Base-by-base conservation (phyloP, 495 filamentous ascomycete genomes). In the Thozetella sp. region DNA sequence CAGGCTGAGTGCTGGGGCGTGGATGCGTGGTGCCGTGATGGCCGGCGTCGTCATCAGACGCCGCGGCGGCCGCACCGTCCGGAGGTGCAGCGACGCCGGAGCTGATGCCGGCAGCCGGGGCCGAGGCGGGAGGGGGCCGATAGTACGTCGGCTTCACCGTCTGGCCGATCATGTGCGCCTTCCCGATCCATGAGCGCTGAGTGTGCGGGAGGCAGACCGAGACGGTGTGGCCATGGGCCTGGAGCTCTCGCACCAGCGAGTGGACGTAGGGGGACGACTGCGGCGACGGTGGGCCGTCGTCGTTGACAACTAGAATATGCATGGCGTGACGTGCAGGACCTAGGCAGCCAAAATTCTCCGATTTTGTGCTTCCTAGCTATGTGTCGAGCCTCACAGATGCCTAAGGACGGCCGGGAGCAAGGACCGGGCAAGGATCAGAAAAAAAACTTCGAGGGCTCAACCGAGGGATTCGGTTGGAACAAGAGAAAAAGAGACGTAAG, bases 141-240 rank as follows among this genome's bases (percentile, higher is more conserved):
- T 93, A 99, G 75, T 97, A 96, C n/a, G 87, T 87, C 2, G 93
- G 92, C 59, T 89, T 91, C 43, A 96, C 85, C 20, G 89, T 88
- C 65, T 91, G 87, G 56, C 92, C 92, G 60, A 97, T 88, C 46
- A 97, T 87, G 70, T 98, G 94, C 22, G 95, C 95, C 78, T 99
- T 99, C 57, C 93, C 93, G 64, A 99, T 97, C 95, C 95, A 99
- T 55, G 92, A 96, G 51, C 93, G 89, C 74, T 99, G 95, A 11
- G 87, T 87, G 73, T 97, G 88, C 0, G 95, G 95, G 2, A 99
- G 85, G 58, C 95, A 85, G 45, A 98, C 93, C 2, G 91, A 94
- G 59, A 98, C 92, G 37, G 80, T 83, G 72, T 96, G 93, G 11
- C 93, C 92, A 19, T 86, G 85, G 26, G 76, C 66, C 74, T 95